Conservation (phyloP, 164 flowering plant species). For the Euptelea pleiosperma region DNA sequence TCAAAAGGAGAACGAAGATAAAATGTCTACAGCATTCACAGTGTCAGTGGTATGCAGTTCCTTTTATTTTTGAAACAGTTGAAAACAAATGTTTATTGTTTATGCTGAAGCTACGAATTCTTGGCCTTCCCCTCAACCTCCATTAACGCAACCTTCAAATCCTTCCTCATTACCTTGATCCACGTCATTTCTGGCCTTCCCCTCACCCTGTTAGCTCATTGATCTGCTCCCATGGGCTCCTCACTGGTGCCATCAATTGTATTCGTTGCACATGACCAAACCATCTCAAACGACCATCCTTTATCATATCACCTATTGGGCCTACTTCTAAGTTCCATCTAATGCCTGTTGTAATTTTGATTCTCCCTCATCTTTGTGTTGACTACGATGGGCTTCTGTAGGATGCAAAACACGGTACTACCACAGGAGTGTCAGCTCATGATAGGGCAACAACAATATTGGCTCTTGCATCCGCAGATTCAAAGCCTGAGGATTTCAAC, state of each 20-base stretch:
- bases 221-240: too few species aligned
- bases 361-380: background rate
- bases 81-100: background rate
- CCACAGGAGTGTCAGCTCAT: conserved; percentile 87
- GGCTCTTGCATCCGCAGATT: conserved; percentile 76
- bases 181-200: background rate
- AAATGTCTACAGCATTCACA: conserved; percentile 81
- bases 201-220: background rate
- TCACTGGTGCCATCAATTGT: too few species aligned
- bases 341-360: background rate
- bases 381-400: conserved; percentile 21
- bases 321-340: too few species aligned
- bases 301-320: too few species aligned
- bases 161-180: background rate
- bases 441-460: conserved; percentile 75
- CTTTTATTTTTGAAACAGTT: background rate
- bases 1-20: conserved; percentile 72
- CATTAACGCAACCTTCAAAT: background rate
- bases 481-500: conserved; percentile 83
- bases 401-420: conserved; percentile 94
- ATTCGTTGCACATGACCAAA: too few species aligned
- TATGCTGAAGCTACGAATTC: background rate
- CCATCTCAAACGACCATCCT: too few species aligned
- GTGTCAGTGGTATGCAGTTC: conserved; percentile 63
- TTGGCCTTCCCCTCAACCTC: background rate